These are phyloP conservation scores for Castanospermum australe DNA, from an alignment of 306 rosid species.

Conservation along the genomic window DNA sequence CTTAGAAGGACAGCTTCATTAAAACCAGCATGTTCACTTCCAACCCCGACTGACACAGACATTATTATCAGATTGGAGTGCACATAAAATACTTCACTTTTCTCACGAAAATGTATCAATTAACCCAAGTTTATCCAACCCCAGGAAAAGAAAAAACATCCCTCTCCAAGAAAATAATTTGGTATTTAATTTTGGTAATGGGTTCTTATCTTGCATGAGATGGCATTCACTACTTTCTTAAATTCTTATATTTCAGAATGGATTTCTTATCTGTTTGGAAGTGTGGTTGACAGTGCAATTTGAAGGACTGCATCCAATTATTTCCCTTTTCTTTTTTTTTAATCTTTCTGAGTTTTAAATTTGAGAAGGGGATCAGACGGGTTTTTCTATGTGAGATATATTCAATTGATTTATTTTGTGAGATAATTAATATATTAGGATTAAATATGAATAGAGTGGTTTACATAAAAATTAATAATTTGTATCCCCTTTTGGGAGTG, in stretches of 20 bases:
- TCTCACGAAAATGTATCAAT: background rate
- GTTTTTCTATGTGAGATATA: background rate
- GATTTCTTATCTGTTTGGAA: background rate
- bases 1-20: conserved; percentile 51
- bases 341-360: background rate
- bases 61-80: conserved; percentile 25
- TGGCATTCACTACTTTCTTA: background rate
- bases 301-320: background rate
- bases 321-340: background rate
- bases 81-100: background rate
- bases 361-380: background rate
- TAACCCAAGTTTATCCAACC: background rate
- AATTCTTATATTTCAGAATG: background rate
- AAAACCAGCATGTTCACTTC: conserved; percentile 60
- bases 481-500: background rate
- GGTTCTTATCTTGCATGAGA: background rate
- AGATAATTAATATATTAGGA: background rate
- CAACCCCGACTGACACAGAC: conserved; percentile 37
- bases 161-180: background rate
- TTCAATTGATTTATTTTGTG: background rate
- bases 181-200: background rate
- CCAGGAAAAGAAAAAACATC: background rate
- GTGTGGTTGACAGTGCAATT: background rate
- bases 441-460: background rate
- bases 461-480: background rate